These are phyloP conservation scores for Sclerospora graminicola DNA, from an alignment of 352 stramenopile genomes.

Conservation along the genomic window DNA sequence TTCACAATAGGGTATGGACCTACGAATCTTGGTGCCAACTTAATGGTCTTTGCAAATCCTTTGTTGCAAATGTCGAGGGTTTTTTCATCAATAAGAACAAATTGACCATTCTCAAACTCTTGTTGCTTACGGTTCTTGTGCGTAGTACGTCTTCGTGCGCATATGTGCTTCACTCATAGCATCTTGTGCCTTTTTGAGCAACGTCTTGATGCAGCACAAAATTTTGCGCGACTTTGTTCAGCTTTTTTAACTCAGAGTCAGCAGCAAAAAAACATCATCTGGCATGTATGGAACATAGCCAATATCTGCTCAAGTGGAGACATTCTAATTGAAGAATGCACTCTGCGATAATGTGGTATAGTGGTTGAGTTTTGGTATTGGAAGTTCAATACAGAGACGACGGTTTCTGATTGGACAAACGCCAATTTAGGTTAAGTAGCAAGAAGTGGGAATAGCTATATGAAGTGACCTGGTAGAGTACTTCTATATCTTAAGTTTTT, in stretches of 20 bases:
- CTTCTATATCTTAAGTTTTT: too few relatives aligned
- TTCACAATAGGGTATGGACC: slow-evolving; percentile 2
- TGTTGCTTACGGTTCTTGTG: not conserved
- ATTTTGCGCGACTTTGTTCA: not conserved
- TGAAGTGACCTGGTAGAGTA: too few relatives aligned
- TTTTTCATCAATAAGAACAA: not conserved
- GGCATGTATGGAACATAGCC: slow-evolving; percentile 10
- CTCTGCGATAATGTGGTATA: too few relatives aligned
- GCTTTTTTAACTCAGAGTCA: too few relatives aligned
- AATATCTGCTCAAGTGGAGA: slow-evolving; percentile 8
- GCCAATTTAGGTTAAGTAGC: too few relatives aligned
- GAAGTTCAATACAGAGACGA: too few relatives aligned
- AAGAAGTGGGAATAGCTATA: too few relatives aligned
- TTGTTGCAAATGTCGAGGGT: slow-evolving; percentile 2
- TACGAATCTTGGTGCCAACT: slow-evolving; percentile 4
- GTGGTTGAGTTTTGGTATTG: too few relatives aligned
- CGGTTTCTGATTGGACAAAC: too few relatives aligned
- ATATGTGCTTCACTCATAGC: not conserved
- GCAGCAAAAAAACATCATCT: slow-evolving; percentile 1
- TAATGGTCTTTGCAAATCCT: slow-evolving; percentile 1
- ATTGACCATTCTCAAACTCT: not conserved
- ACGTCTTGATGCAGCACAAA: not conserved
- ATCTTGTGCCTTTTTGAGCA: slow-evolving; percentile 2
- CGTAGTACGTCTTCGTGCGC: not conserved
- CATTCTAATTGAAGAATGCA: slow-evolving; percentile 5